Evolutionary conservation across 192 early-diverging fungal species (phyloP).

Genomic region (Phlyctochytrium arcticum): DNA sequence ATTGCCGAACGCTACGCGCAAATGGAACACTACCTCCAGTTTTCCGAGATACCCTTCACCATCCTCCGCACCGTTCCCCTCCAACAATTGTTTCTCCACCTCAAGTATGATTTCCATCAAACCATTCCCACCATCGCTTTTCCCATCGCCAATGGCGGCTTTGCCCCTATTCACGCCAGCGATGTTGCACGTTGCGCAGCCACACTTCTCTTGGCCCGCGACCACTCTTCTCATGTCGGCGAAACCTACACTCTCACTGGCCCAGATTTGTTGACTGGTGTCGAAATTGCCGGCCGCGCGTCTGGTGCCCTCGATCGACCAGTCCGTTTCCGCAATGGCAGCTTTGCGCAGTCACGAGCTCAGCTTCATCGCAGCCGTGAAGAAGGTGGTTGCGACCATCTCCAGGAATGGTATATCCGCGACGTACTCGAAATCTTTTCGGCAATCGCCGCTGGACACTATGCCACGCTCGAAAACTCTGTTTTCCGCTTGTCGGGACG

Average conservation of each 20-base stretch:
- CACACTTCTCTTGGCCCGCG: conserved; percentile 1
- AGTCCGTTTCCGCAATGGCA: conserved; percentile 25
- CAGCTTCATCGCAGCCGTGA: not conserved
- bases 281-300: conserved; percentile 29
- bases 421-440: not conserved
- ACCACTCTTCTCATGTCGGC: conserved; percentile 5
- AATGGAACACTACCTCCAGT: conserved; percentile 18
- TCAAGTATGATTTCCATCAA: conserved; percentile 9
- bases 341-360: not conserved
- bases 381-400: not conserved
- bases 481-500: not conserved
- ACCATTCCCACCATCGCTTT: conserved; percentile 16
- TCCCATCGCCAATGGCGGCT: conserved; percentile 22
- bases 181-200: conserved; percentile 21
- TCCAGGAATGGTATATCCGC: not conserved
- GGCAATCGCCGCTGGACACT: not conserved
- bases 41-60: conserved; percentile 18
- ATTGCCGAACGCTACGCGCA: conserved; percentile 8
- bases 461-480: not conserved
- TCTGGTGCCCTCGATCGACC: conserved; percentile 29
- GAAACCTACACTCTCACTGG: conserved; percentile 29
- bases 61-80: conserved; percentile 21
- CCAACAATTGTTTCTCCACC: conserved; percentile 19
- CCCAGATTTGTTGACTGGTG: conserved; percentile 30
- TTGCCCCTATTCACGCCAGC: conserved; percentile 20